Conservation (phyloP, 2,329 filamentous ascomycete species). For the Sarocladiaceae sp. region DNA sequence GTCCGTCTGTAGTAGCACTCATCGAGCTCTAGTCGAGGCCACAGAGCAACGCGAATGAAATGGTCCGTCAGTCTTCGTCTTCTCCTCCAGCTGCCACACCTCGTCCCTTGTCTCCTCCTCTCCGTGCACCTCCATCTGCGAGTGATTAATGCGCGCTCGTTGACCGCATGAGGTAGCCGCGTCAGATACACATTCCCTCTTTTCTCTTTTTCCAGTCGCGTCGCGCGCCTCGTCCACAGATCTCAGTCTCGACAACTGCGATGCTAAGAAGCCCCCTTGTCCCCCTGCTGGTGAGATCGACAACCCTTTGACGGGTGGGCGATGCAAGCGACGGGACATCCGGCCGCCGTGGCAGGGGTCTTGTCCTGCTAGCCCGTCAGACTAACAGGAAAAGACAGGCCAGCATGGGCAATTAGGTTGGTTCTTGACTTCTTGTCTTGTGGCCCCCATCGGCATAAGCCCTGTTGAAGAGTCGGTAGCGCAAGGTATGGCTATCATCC, state of each 20-base stretch:
- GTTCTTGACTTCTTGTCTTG: no score
- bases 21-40: no score
- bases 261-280: background rate
- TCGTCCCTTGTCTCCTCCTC: no score
- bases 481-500: no score
- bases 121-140: constrained; percentile 5
- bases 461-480: no score
- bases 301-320: constrained; percentile 5
- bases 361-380: background rate
- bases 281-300: background rate
- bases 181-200: background rate
- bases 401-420: no score
- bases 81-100: background rate
- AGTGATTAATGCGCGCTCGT: constrained; percentile 1
- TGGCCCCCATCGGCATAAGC: no score
- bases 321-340: constrained; percentile 9
- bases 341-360: constrained; percentile 5
- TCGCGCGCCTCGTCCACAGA: background rate
- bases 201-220: constrained; percentile 1
- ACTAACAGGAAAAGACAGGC: background rate
- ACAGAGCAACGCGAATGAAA: background rate
- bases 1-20: no score
- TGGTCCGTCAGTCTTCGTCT: background rate
- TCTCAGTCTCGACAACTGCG: background rate
- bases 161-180: no score